A percentile compares a stretch with the other conserved stretches of the same genome.
Evolutionary conservation across 345 rosid genomes (phyloP).

Genomic region (Populus euphratica): DNA sequence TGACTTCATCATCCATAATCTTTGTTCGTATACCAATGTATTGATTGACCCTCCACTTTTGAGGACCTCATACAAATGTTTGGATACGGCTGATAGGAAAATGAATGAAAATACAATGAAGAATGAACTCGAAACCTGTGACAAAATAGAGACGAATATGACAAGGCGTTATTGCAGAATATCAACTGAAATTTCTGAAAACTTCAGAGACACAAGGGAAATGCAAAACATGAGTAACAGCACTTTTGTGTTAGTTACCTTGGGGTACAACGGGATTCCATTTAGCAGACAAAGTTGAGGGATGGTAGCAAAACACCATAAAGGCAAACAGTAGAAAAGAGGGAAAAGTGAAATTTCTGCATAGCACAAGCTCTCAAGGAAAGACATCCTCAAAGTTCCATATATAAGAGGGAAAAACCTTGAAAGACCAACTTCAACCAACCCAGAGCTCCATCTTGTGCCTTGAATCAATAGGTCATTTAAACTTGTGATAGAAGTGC

Average conservation of each 20-base stretch:
- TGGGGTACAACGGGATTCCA: slow-evolving; percentile 39
- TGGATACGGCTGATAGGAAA: slow-evolving; percentile 19
- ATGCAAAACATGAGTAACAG: too few species aligned
- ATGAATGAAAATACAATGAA: slow-evolving; percentile 22
- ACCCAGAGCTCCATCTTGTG: slow-evolving; percentile 41
- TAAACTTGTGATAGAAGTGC: slow-evolving; percentile 22
- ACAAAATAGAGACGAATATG: not conserved
- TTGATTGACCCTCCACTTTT: slow-evolving; percentile 17
- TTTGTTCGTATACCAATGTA: slow-evolving; percentile 27
- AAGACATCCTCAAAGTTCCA: slow-evolving; percentile 27
- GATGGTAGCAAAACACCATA: slow-evolving; percentile 32
- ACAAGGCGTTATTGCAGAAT: not conserved
- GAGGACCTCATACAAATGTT: slow-evolving; percentile 29
- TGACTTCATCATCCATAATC: slow-evolving; percentile 43
- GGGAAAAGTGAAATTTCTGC: slow-evolving; percentile 15
- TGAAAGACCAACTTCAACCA: slow-evolving; percentile 27
- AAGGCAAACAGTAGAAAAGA: slow-evolving; percentile 16
- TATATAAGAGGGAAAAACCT: slow-evolving; percentile 41
- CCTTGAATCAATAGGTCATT: slow-evolving; percentile 25
- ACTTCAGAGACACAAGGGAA: too few species aligned
- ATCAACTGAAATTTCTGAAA: too few species aligned
- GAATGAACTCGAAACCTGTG: slow-evolving; percentile 26
- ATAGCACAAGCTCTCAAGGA: slow-evolving; percentile 27
- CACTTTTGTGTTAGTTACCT: slow-evolving; percentile 21
- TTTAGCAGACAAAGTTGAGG: slow-evolving; percentile 43